A percentile compares a stretch with the other conserved stretches of the same genome.
Conservation (phyloP, 2,329 filamentous ascomycete genomes). For the Aspergillus latus region DNA sequence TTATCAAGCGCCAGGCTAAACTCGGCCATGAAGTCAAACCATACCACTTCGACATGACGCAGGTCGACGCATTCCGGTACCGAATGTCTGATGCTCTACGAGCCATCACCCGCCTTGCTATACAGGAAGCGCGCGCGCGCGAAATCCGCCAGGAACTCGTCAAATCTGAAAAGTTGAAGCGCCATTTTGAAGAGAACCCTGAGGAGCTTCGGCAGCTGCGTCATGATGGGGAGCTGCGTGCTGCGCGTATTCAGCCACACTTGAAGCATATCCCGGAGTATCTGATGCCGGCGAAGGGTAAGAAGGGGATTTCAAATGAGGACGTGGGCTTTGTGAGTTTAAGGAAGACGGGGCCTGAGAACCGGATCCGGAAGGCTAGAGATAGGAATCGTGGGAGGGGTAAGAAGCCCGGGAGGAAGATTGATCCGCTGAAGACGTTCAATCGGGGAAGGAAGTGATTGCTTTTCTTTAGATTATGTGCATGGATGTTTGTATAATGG, state of each 20-base stretch:
- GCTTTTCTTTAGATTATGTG: background rate
- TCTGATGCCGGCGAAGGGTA: constrained; percentile 74
- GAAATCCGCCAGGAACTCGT: constrained; percentile 87
- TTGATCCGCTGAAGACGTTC: constrained; percentile 87
- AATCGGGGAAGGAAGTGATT: constrained; percentile 54
- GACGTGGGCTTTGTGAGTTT: constrained; percentile 76
- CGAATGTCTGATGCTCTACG: constrained; percentile 89
- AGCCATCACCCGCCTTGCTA: constrained; percentile 82
- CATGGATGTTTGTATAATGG: background rate
- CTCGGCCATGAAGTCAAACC: constrained; percentile 79
- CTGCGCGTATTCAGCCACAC: constrained; percentile 82
- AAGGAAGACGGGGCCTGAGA: constrained; percentile 48
- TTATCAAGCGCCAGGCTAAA: constrained; percentile 75
- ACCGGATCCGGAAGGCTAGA: constrained; percentile 52
- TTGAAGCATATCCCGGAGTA: constrained; percentile 95
- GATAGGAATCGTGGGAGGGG: constrained; percentile 46
- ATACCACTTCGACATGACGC: constrained; percentile 92
- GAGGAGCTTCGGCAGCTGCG: constrained; percentile 81
- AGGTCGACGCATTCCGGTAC: constrained; percentile 92
- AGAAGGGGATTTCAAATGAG: constrained; percentile 63
- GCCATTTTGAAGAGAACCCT: constrained; percentile 97
- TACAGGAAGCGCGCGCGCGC: constrained; percentile 83
- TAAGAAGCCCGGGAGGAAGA: constrained; percentile 50
- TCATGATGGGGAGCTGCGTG: constrained; percentile 83
- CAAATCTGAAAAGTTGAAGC: constrained; percentile 89